phyloP scores from a whole-genome alignment of 805 yeast species.

The Candida chilensis region DNA sequence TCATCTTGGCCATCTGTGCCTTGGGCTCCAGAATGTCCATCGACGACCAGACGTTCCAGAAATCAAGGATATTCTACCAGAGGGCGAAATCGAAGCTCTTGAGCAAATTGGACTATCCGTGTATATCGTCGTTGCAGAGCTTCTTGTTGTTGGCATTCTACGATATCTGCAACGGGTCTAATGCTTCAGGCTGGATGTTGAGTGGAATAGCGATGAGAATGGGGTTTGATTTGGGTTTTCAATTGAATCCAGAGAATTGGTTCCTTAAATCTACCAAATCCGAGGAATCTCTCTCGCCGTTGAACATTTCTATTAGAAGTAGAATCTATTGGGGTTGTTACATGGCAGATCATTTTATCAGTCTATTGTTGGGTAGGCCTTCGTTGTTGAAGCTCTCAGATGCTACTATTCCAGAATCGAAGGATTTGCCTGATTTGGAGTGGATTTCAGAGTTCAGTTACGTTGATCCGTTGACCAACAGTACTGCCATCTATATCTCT shows the following conservation, averaged over 20 bases:
- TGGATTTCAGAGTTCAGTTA: constrained; percentile 55
- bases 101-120: constrained; percentile 28
- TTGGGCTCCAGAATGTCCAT: constrained; percentile 45
- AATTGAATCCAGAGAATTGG: constrained; percentile 55
- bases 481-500: constrained; percentile 23
- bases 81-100: constrained; percentile 35
- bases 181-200: constrained; percentile 54
- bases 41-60: constrained; percentile 25
- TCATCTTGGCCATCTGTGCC: constrained; percentile 50
- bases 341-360: constrained; percentile 55
- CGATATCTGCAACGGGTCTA: constrained; percentile 51
- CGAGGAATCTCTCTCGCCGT: constrained; percentile 26
- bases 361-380: constrained; percentile 51
- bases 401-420: constrained; percentile 52
- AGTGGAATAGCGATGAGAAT: constrained; percentile 55
- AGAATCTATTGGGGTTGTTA: constrained; percentile 63
- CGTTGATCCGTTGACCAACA: constrained; percentile 8
- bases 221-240: constrained; percentile 60
- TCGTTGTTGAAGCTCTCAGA: constrained; percentile 44
- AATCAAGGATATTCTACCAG: constrained; percentile 34
- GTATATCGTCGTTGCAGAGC: constrained; percentile 50
- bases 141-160: constrained; percentile 50
- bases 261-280: constrained; percentile 26
- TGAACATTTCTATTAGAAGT: constrained; percentile 47
- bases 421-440: constrained; percentile 49